These are phyloP conservation scores for Sporothrix phasma DNA, from an alignment of 2,329 filamentous ascomycete species.

Conservation along the genomic window DNA sequence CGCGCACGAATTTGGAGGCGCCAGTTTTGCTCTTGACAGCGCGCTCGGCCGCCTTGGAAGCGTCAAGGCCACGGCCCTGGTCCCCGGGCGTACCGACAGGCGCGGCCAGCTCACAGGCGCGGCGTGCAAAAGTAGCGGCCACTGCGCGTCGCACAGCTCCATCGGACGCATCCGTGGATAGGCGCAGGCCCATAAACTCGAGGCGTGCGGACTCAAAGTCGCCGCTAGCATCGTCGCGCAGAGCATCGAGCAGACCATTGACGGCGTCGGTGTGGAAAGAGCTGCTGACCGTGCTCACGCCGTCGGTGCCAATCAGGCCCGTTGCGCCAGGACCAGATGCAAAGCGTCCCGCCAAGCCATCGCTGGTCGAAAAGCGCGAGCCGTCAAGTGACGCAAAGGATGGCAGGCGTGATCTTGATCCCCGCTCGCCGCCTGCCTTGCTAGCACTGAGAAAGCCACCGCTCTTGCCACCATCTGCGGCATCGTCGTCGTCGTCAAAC, in stretches of 20 bases:
- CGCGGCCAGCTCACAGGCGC: constrained; percentile 58
- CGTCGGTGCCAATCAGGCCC: constrained; percentile 14
- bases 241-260: constrained; percentile 72
- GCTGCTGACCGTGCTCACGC: constrained; percentile 30
- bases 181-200: constrained; percentile 86
- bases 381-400: constrained; percentile 69
- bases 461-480: constrained; percentile 21
- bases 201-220: constrained; percentile 77
- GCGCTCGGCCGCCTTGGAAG: constrained; percentile 53
- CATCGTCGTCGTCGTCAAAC: constrained; percentile 23
- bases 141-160: constrained; percentile 80
- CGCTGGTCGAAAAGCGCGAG: constrained; percentile 31
- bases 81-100: constrained; percentile 34
- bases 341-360: background rate
- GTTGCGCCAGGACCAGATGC: background rate
- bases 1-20: constrained; percentile 32
- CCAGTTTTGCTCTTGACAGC: constrained; percentile 47
- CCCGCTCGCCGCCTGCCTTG: constrained; percentile 15
- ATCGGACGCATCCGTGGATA: constrained; percentile 84
- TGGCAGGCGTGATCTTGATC: constrained; percentile 53
- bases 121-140: constrained; percentile 73
- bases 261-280: constrained; percentile 83
- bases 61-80: constrained; percentile 35
- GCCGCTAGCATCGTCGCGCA: constrained; percentile 59
- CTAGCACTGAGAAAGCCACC: constrained; percentile 18